Conservation (phyloP, 176 grass and related monocot species). For the Zea luxurians region DNA sequence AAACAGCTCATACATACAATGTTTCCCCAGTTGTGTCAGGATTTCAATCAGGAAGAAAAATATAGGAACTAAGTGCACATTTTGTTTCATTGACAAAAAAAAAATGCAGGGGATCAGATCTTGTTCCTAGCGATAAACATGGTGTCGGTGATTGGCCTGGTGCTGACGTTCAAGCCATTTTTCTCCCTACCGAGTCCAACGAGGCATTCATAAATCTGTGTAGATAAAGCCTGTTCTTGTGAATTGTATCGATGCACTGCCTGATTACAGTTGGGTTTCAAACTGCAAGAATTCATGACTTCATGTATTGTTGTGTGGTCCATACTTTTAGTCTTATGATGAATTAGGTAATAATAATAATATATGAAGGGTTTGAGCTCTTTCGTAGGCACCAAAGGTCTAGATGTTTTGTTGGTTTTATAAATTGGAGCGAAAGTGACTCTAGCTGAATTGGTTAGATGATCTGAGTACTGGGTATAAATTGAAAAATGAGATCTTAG, state of each 20-base stretch:
- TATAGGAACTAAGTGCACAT: neutral
- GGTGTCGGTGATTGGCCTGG: constrained; percentile 45
- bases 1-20: neutral
- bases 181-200: constrained; percentile 31
- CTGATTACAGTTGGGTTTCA: neutral
- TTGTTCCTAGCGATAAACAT: constrained; percentile 58
- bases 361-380: neutral
- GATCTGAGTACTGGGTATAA: too few species aligned
- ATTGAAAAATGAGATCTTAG: neutral
- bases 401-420: neutral
- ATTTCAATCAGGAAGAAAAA: neutral
- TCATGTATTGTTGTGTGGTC: neutral
- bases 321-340: neutral
- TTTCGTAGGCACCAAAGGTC: neutral
- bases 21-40: neutral
- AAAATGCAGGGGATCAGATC: neutral
- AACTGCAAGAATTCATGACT: constrained; percentile 1
- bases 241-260: neutral
- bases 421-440: neutral
- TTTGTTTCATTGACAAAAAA: neutral
- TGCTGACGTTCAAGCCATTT: constrained; percentile 52
- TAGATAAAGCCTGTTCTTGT: constrained; percentile 1
- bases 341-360: neutral
- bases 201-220: neutral
- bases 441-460: too few species aligned